Conservation (phyloP, 2,329 filamentous ascomycete genomes). For the Fusarium sambucinum region DNA sequence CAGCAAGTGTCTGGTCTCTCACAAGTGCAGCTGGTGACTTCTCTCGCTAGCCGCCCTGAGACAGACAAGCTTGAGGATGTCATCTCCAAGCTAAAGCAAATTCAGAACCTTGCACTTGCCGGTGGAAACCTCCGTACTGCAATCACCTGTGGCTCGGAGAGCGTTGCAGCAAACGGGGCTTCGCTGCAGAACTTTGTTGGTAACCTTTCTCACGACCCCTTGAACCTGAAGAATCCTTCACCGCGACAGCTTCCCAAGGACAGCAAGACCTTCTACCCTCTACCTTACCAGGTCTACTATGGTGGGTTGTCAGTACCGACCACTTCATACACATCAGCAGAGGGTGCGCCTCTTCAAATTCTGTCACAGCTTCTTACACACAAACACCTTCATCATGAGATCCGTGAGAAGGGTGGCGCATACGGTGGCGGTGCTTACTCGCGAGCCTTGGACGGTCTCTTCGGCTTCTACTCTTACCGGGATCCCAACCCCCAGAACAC, state of each 20-base stretch:
- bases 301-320: slow-evolving; percentile 85
- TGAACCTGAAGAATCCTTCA: slow-evolving; percentile 56
- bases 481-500: slow-evolving; percentile 95
- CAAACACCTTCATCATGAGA: slow-evolving; percentile 96
- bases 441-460: slow-evolving; percentile 82
- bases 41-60: slow-evolving; percentile 78
- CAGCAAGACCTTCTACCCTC: slow-evolving; percentile 86
- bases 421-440: slow-evolving; percentile 94
- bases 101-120: slow-evolving; percentile 82
- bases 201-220: slow-evolving; percentile 42
- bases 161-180: slow-evolving; percentile 75
- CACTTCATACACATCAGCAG: slow-evolving; percentile 80
- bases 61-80: slow-evolving; percentile 79
- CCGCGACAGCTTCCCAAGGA: slow-evolving; percentile 59
- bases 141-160: slow-evolving; percentile 86
- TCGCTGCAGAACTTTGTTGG: slow-evolving; percentile 78
- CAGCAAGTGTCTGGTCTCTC: slow-evolving; percentile 93
- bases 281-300: slow-evolving; percentile 98
- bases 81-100: slow-evolving; percentile 84
- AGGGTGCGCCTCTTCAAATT: slow-evolving; percentile 85
- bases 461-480: slow-evolving; percentile 96
- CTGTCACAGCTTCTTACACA: slow-evolving; percentile 93
- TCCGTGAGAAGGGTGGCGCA: slow-evolving; percentile 95
- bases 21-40: slow-evolving; percentile 86
- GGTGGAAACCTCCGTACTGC: slow-evolving; percentile 79